Percentiles rank a stretch among this genome's conserved stretches.
phyloP scores from a whole-genome alignment of 2,329 filamentous ascomycete genomes.

The Alternaria alternata region DNA sequence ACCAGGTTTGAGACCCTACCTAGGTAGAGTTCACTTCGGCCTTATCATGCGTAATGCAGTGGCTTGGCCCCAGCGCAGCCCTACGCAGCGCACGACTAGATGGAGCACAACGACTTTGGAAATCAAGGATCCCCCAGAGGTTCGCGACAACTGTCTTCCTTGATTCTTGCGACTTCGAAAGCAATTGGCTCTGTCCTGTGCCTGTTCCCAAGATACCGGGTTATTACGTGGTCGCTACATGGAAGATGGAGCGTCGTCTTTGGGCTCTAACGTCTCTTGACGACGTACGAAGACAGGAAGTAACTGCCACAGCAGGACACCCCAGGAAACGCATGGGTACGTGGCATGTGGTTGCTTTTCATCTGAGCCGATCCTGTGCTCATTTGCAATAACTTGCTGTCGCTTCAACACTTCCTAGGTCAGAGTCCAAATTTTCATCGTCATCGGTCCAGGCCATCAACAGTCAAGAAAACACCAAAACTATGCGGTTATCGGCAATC shows the following conservation, averaged over 20 bases:
- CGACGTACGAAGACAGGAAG: not conserved
- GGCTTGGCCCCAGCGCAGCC: slow-evolving; percentile 1
- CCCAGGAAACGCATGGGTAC: not conserved
- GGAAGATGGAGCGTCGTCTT: not conserved
- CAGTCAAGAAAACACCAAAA: not conserved
- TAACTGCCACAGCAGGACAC: not conserved
- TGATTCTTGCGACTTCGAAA: not conserved
- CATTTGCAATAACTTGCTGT: not conserved
- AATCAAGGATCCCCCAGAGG: not conserved
- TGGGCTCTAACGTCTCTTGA: not conserved
- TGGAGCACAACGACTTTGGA: not conserved
- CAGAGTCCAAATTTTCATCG: not conserved
- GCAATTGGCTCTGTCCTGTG: not conserved
- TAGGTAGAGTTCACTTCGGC: not conserved
- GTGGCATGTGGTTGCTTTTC: not conserved
- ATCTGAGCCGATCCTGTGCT: not conserved
- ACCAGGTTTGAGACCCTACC: not conserved
- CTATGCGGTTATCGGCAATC: slow-evolving; percentile 4
- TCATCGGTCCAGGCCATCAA: not conserved
- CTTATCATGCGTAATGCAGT: slow-evolving; percentile 15
- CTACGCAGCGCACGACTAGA: not conserved
- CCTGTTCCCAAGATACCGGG: slow-evolving; percentile 13
- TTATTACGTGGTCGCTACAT: slow-evolving; percentile 5
- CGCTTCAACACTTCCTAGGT: not conserved
- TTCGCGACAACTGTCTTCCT: not conserved